phyloP scores from a whole-genome alignment of 2,329 filamentous ascomycete species.

The Sarocladiaceae sp. region DNA sequence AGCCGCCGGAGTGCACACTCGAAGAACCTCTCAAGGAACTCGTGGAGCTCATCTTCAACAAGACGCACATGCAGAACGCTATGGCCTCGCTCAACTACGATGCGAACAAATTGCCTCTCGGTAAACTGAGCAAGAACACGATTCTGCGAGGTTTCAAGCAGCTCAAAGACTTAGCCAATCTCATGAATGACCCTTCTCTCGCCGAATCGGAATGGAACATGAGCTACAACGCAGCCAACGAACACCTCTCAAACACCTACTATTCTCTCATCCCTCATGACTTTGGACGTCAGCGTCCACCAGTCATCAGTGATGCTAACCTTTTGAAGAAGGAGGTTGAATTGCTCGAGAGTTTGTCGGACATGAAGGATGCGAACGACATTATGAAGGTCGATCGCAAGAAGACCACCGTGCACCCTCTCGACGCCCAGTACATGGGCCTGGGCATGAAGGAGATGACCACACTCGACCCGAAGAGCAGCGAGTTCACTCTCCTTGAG shows the following conservation, averaged over 20 bases:
- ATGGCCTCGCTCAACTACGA: conserved; percentile 67
- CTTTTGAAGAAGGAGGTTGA: conserved; percentile 71
- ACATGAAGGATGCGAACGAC: conserved; percentile 76
- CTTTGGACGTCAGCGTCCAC: conserved; percentile 69
- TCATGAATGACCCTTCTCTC: conserved; percentile 50
- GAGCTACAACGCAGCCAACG: conserved; percentile 36
- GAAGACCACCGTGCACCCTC: conserved; percentile 49
- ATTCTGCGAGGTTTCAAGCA: conserved; percentile 69
- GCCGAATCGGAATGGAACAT: conserved; percentile 38
- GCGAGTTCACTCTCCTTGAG: conserved; percentile 59
- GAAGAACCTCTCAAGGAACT: conserved; percentile 56
- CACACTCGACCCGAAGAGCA: conserved; percentile 48
- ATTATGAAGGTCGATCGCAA: conserved; percentile 63
- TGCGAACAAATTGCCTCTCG: conserved; percentile 69
- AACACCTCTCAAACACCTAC: conserved; percentile 68
- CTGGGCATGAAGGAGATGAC: conserved; percentile 74
- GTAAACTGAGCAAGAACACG: conserved; percentile 75
- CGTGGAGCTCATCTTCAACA: conserved; percentile 80
- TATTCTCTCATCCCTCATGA: conserved; percentile 77
- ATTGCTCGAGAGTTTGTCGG: conserved; percentile 71
- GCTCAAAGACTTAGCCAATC: conserved; percentile 65
- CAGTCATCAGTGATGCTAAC: conserved; percentile 51
- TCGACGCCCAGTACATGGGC: conserved; percentile 67
- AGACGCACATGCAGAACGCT: conserved; percentile 59
- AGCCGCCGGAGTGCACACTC: conserved; percentile 49